phyloP scores from a whole-genome alignment of 768 basidiomycete genomes.

The Lactarius hatsudake region DNA sequence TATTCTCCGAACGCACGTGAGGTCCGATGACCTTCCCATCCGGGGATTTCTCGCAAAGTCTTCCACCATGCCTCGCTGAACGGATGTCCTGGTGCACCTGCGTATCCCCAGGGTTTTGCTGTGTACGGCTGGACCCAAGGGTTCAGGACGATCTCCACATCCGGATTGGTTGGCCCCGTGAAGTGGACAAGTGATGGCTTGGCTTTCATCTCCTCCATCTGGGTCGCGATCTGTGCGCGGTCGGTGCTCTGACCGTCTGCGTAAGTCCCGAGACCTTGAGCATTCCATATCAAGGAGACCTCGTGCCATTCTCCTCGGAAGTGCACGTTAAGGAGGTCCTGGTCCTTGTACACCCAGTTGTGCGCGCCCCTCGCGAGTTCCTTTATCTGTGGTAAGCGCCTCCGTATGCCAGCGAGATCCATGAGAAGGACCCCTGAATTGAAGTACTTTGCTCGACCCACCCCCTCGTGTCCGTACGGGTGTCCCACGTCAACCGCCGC shows the following conservation, averaged over 20 bases:
- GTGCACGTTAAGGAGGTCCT: conserved; percentile 50
- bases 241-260: conserved; percentile 38
- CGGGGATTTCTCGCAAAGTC: conserved; percentile 38
- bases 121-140: conserved; percentile 52
- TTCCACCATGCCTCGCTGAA: conserved; percentile 49
- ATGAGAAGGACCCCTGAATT: conserved; percentile 55
- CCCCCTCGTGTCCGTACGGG: conserved; percentile 45
- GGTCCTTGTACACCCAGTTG: conserved; percentile 41
- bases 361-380: conserved; percentile 31
- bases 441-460: conserved; percentile 43
- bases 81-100: conserved; percentile 51
- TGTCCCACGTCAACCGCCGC: conserved; percentile 49
- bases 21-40: conserved; percentile 38
- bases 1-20: conserved; percentile 6
- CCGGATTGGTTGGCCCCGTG: conserved; percentile 53
- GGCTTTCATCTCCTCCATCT: conserved; percentile 36
- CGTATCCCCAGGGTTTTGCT: conserved; percentile 58
- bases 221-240: conserved; percentile 32
- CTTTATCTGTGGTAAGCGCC: conserved; percentile 31
- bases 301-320: conserved; percentile 45
- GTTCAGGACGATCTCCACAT: conserved; percentile 45
- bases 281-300: conserved; percentile 49
- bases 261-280: conserved; percentile 57
- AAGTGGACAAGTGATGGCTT: conserved; percentile 54
- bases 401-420: conserved; percentile 43